Evolutionary conservation across 495 filamentous ascomycete genomes (phyloP), one percentile per base, ranked within the genome.

Genomic region (Annulohypoxylon moriforme): DNA sequence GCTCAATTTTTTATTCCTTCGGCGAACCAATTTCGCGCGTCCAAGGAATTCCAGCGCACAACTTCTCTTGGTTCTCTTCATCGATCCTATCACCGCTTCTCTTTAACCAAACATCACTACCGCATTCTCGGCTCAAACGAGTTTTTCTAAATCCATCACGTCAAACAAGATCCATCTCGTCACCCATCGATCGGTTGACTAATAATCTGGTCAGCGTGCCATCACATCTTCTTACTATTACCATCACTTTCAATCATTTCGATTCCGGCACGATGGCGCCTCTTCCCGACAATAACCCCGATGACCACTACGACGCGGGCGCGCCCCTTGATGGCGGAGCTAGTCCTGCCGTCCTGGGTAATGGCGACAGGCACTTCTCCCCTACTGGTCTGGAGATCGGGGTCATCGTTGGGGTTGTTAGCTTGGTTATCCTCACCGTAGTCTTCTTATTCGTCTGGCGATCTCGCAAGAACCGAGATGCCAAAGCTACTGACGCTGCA

Each of bases 341-440:
- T 5, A 68, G 59, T 59, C 75, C 75, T 9, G 52, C 70, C 27
- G 36, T 27, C 16, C 73, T 77, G 2, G 70, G 70, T 10, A 66
- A 59, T 22, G 27, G 34, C 22, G 52, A 61, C 14, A 34, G 52
- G 27, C 71, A 75, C 52, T 62, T 53, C 50, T 49, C 57, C 13
- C 73, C 70, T 3, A 64, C 75, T n/a, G 70, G 67, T 8, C 46
- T 76, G 9, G 75, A 77, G 68, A 71, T 76, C n/a, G 75, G 75
- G 10, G 52, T 77, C 46, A 77, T 77, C 46, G 67, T 68, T 4
- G 75, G 67, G 13, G 52, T 75, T 24, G 52, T 68, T 13, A 27
- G 38, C 0, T 13, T 77, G 1, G 70, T 75, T 42, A 20, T 77
- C 44, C 22, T 73, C 24, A 71, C 60, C 11, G 64, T 77, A 1